Evolutionary conservation across 805 yeast genomes (phyloP).

Genomic region (Alloascoidea africana): DNA sequence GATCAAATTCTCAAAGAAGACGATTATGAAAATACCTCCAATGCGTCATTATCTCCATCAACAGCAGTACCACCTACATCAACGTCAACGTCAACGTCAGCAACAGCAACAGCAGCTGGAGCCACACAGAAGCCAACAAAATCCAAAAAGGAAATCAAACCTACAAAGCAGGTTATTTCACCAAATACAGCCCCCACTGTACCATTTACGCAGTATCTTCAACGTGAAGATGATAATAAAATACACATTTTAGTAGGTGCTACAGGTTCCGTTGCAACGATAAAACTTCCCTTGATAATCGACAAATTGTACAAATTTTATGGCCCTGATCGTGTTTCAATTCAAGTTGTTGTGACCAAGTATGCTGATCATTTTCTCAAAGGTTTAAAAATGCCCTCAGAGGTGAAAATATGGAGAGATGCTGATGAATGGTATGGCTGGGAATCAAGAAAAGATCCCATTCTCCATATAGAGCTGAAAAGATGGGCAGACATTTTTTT

Average conservation of each 20-base stretch:
- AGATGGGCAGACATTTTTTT: constrained; percentile 93
- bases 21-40: too few relatives aligned
- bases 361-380: constrained; percentile 19
- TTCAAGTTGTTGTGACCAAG: constrained; percentile 68
- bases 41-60: background rate
- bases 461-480: constrained; percentile 83
- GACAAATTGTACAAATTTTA: constrained; percentile 74
- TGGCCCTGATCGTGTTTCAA: constrained; percentile 56
- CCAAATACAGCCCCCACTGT: background rate
- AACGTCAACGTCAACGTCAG: too few relatives aligned
- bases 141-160: too few relatives aligned
- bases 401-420: constrained; percentile 77
- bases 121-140: too few relatives aligned
- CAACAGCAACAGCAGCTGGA: too few relatives aligned
- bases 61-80: too few relatives aligned
- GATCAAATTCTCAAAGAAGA: too few relatives aligned
- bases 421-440: constrained; percentile 66
- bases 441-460: too few relatives aligned
- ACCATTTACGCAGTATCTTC: background rate
- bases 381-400: constrained; percentile 25
- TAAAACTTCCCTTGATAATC: constrained; percentile 80
- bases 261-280: constrained; percentile 94
- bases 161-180: background rate
- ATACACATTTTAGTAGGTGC: constrained; percentile 83
- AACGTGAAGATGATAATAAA: constrained; percentile 51